These are phyloP conservation scores for Leptomonas pyrrhocoris DNA, from an alignment of 208 protist genomes.

Conservation along the genomic window DNA sequence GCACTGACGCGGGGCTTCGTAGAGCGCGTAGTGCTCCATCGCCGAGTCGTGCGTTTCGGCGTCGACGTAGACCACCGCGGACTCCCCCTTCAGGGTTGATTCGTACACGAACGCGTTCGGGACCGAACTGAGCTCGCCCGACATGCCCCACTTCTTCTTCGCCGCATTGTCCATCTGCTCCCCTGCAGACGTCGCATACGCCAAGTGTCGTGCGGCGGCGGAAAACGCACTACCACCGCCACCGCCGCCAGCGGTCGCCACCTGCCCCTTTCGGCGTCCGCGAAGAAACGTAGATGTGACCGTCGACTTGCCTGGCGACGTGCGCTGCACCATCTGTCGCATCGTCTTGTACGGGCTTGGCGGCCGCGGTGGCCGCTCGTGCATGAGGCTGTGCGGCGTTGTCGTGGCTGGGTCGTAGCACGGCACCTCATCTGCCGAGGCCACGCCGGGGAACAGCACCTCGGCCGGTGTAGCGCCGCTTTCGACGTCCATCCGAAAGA, in stretches of 20 bases:
- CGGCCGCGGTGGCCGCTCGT: constrained; percentile 38
- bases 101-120: not conserved
- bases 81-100: not conserved
- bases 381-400: constrained; percentile 29
- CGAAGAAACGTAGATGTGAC: constrained; percentile 37
- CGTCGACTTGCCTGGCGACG: constrained; percentile 12
- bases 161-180: not conserved
- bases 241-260: not conserved
- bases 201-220: not conserved
- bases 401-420: not conserved
- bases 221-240: not conserved
- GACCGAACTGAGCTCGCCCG: not conserved
- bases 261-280: not conserved
- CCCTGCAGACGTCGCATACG: not conserved
- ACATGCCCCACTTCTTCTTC: not conserved
- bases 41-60: constrained; percentile 22
- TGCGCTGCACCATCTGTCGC: constrained; percentile 5
- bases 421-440: not conserved
- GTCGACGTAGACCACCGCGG: not conserved
- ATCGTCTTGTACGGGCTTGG: constrained; percentile 74
- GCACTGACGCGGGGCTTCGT: constrained; percentile 25
- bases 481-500: not conserved
- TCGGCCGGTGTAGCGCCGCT: not conserved
- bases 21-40: constrained; percentile 25
- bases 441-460: not conserved